A percentile compares a stretch with the other conserved stretches of the same genome.
Conservation (phyloP, 2,329 filamentous ascomycete genomes). For the Xylariaceae sp. region DNA sequence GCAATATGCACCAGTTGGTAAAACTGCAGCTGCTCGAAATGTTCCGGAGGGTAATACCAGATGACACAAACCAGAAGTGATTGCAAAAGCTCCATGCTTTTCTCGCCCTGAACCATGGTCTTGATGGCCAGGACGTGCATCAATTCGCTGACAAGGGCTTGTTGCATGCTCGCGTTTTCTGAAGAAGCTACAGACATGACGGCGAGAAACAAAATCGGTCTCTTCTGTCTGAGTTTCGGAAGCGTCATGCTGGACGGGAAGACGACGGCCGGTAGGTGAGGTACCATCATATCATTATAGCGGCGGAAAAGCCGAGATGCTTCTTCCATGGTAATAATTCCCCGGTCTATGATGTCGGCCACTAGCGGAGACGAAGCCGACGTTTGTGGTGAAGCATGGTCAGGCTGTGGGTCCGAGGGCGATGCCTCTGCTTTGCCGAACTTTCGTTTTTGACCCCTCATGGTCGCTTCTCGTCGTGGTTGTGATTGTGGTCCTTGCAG, state of each 20-base stretch:
- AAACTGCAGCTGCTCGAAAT: conserved; percentile 82
- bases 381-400: conserved; percentile 18
- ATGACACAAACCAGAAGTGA: conserved; percentile 68
- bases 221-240: conserved; percentile 50
- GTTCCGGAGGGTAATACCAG: conserved; percentile 80
- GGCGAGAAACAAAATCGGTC: conserved; percentile 65
- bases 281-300: conserved; percentile 56
- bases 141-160: conserved; percentile 60
- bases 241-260: conserved; percentile 51
- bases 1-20: conserved; percentile 82
- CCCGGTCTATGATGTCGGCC: conserved; percentile 53
- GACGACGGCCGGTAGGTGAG: conserved; percentile 58
- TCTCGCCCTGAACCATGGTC: conserved; percentile 69
- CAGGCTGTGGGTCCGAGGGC: conserved; percentile 22
- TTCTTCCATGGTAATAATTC: conserved; percentile 50
- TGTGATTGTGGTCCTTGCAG: conserved; percentile 9
- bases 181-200: conserved; percentile 62
- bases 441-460: conserved; percentile 40
- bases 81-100: conserved; percentile 78
- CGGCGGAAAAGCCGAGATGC: conserved; percentile 52
- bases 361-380: conserved; percentile 22
- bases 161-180: conserved; percentile 52
- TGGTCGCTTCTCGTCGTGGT: not conserved
- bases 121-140: conserved; percentile 69
- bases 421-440: conserved; percentile 26